Evolutionary conservation across 257 asterid species (phyloP), one percentile per base, ranked within the genome.

Genomic region (Solanum clarkiae): DNA sequence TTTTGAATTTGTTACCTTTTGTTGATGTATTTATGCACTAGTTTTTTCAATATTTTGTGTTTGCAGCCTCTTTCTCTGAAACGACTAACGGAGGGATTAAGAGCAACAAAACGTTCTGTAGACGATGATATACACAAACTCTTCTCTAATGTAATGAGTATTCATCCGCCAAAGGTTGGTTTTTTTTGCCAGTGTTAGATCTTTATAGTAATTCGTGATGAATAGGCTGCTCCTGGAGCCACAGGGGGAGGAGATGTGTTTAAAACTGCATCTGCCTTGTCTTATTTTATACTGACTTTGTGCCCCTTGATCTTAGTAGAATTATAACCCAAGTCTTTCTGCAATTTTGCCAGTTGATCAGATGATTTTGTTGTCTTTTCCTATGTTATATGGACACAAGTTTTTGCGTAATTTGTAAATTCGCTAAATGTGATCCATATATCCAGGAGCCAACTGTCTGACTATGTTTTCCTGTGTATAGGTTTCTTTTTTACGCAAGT

Each of bases 51-150:
- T 62, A 54, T 60, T 53, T 10, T 36, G 81, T 55, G 81, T 86
- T 91, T 90, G 84, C 98, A 96, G 99, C 99, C 98, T 85, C 93
- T 96, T 81, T 86, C 98, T 81, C 84, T 96, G 89, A 94, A 91
- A 95, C 91, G 87, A 59, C 97, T 96, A 84, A 89, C 98, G 16
- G 98, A 96, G 89, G 98, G 95, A 85, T 86, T 96, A 54, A 91
- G 87, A 88, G 84, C 91, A 82, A 88, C 89, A 56, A 94, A 95
- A 84, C 94, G 89, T 49, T 91, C 94, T 81, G 94, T 87, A 71
- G 92, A 91, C 83, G 94, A 91, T 90, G 97, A 92, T 11, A 90
- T 95, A 85, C 91, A 88, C 84, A 93, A 93, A 91, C 93, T 96
- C 63, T 96, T 95, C 90, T 89, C 91, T 56, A 95, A 95, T 80